Evolutionary conservation across 2,329 filamentous ascomycete species (phyloP).

Genomic region (Pseudocercospora fuligena): DNA sequence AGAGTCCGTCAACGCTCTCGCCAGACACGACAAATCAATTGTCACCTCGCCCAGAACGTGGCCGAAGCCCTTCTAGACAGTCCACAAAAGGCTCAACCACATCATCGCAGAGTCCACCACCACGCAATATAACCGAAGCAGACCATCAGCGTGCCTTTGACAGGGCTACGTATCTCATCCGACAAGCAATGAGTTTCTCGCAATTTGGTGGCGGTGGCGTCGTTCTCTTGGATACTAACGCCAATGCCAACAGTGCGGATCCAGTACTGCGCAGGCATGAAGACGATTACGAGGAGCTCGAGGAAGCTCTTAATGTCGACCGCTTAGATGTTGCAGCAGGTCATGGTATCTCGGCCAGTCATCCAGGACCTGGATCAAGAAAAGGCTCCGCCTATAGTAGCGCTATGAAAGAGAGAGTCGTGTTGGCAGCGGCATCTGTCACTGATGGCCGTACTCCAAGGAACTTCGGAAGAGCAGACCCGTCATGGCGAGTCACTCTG

Average conservation of each 20-base stretch:
- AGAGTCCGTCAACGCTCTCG: background rate
- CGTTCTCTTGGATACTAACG: slow-evolving; percentile 44
- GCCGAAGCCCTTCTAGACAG: background rate
- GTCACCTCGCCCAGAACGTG: background rate
- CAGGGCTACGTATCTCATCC: slow-evolving; percentile 54
- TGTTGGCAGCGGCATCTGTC: slow-evolving; percentile 30
- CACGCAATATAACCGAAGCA: slow-evolving; percentile 36
- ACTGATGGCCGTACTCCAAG: slow-evolving; percentile 16
- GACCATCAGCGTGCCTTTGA: slow-evolving; percentile 46
- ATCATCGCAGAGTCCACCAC: background rate
- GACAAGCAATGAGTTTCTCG: slow-evolving; percentile 52
- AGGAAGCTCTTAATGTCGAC: background rate
- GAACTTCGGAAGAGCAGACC: slow-evolving; percentile 30
- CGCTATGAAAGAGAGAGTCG: slow-evolving; percentile 26
- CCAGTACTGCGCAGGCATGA: slow-evolving; percentile 11
- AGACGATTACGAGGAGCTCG: slow-evolving; percentile 6
- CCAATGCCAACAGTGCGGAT: slow-evolving; percentile 25
- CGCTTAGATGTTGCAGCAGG: background rate
- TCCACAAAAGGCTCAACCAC: background rate
- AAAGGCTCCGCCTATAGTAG: slow-evolving; percentile 21
- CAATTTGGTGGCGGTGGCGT: slow-evolving; percentile 43
- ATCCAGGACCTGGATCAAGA: background rate
- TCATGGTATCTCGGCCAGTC: background rate
- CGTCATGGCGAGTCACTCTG: slow-evolving; percentile 27
- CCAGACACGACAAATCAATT: background rate